Evolutionary conservation across 2,329 filamentous ascomycete genomes (phyloP), one percentile per base, ranked within the genome.

Genomic region (Microcyclosporella mali): DNA sequence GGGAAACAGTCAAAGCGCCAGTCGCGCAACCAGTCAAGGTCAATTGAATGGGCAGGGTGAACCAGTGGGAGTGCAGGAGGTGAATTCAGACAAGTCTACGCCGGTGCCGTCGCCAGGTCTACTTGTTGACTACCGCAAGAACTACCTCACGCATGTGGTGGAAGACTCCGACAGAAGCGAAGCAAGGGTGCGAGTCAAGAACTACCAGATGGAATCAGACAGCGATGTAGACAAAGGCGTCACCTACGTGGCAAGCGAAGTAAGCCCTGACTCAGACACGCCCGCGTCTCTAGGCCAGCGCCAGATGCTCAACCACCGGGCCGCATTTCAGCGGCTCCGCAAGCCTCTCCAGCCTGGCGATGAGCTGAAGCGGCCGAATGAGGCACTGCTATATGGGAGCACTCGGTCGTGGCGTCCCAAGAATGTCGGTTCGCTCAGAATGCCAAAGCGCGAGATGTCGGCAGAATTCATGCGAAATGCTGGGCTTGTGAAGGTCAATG

Each of bases 281-380:
- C 33, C 44, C 6, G 31, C 40, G 8, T 52, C 52, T 15, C 45
- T 49, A 6, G 37, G 36, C 6, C 33, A 40, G 10, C 37, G 39
- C n/a, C 44, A 45, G 28, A 39, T 41, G 16, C 33, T 50, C 10
- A 37, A 40, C 27, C 51, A 53, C 16, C 43, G 34, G 4, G 39
- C 45, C 17, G 41, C 40, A 10, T 46, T 41, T n/a, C 50, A 48
- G 14, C 41, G 48, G 43, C 44, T 52, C 16, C 40, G 47, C 35
- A 46, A 45, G 16, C 49, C 52, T 10, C 44, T 55, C 10, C 50
- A 51, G 21, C 52, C 51, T 14, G 51, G 51, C 21, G 51, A 54
- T 31, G 49, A 54, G 14, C 25, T 50, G n/a, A 52, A 48, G 37
- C 40, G 46, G 32, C 43, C 49, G 7, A 45, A 54, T 11, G 41